Percentiles rank a stretch among this genome's conserved stretches.
Conservation (phyloP, 768 basidiomycete species). For the Podaxis sp. region DNA sequence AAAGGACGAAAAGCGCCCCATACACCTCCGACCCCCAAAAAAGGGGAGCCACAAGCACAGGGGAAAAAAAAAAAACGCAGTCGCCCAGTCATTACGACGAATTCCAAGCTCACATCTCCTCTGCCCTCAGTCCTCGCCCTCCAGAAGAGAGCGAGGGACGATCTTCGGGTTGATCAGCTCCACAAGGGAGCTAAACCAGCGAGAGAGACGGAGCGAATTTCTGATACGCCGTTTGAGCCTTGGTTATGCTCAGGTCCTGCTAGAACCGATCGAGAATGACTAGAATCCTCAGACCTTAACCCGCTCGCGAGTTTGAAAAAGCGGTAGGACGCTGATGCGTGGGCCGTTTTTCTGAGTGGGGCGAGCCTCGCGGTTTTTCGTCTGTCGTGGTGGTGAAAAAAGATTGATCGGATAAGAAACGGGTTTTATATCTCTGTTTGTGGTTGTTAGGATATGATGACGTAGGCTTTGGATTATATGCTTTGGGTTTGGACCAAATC, state of each 20-base stretch:
- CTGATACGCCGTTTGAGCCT: slow-evolving; percentile 63
- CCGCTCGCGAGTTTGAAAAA: slow-evolving; percentile 56
- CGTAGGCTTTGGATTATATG: background rate
- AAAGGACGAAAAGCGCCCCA: slow-evolving; percentile 38
- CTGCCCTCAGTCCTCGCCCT: slow-evolving; percentile 27
- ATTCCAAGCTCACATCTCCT: slow-evolving; percentile 43
- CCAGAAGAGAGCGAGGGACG: slow-evolving; percentile 26
- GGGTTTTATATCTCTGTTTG: background rate
- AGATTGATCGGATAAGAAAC: background rate
- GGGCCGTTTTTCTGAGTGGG: slow-evolving; percentile 39
- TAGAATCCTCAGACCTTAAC: slow-evolving; percentile 80
- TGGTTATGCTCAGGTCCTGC: slow-evolving; percentile 57
- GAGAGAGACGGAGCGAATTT: slow-evolving; percentile 37
- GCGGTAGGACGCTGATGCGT: background rate
- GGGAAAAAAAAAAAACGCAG: slow-evolving; percentile 8
- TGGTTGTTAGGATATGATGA: slow-evolving; percentile 2
- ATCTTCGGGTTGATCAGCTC: background rate
- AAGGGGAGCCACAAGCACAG: slow-evolving; percentile 9
- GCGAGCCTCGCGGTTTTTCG: slow-evolving; percentile 71
- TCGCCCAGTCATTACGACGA: slow-evolving; percentile 57
- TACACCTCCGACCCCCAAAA: slow-evolving; percentile 7
- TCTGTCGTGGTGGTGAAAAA: slow-evolving; percentile 26
- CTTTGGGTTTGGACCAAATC: background rate
- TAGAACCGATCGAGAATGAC: slow-evolving; percentile 62
- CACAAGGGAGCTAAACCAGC: slow-evolving; percentile 1